phyloP scores from a whole-genome alignment of 2,329 filamentous ascomycete genomes.

The Sarocladium kiliense region DNA sequence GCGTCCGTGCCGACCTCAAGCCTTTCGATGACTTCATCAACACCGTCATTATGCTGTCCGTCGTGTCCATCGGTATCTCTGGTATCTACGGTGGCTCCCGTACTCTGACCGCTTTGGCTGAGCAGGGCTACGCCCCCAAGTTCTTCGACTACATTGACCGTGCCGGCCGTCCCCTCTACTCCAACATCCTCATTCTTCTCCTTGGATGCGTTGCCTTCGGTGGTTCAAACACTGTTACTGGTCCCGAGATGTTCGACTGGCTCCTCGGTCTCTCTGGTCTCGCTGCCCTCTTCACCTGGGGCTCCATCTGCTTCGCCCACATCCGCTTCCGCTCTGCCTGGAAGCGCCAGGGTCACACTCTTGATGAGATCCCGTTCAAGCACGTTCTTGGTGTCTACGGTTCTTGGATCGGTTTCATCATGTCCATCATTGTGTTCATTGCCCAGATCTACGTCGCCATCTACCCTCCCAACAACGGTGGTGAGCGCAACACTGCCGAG shows the following conservation, averaged over 20 bases:
- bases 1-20: constrained; percentile 44
- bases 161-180: constrained; percentile 48
- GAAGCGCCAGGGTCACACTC: constrained; percentile 53
- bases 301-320: constrained; percentile 62
- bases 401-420: constrained; percentile 56
- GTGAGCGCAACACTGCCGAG: constrained; percentile 20
- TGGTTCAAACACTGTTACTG: constrained; percentile 37
- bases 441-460: constrained; percentile 50
- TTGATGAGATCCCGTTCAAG: constrained; percentile 63
- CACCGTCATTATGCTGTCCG: constrained; percentile 52
- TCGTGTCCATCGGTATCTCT: constrained; percentile 54
- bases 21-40: constrained; percentile 55
- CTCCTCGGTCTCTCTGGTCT: constrained; percentile 61
- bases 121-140: constrained; percentile 54
- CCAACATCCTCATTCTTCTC: constrained; percentile 40
- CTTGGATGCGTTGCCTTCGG: constrained; percentile 46
- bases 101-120: constrained; percentile 53
- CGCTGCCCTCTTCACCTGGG: constrained; percentile 64
- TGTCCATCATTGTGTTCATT: constrained; percentile 52
- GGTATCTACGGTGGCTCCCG: constrained; percentile 55
- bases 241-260: constrained; percentile 56
- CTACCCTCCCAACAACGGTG: constrained; percentile 24
- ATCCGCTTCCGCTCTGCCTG: constrained; percentile 65
- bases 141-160: constrained; percentile 54
- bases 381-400: constrained; percentile 57